A percentile compares a stretch with the other conserved stretches of the same genome.
Conservation (phyloP, 208 protist species). For the Jaenimonas drosophilae region DNA sequence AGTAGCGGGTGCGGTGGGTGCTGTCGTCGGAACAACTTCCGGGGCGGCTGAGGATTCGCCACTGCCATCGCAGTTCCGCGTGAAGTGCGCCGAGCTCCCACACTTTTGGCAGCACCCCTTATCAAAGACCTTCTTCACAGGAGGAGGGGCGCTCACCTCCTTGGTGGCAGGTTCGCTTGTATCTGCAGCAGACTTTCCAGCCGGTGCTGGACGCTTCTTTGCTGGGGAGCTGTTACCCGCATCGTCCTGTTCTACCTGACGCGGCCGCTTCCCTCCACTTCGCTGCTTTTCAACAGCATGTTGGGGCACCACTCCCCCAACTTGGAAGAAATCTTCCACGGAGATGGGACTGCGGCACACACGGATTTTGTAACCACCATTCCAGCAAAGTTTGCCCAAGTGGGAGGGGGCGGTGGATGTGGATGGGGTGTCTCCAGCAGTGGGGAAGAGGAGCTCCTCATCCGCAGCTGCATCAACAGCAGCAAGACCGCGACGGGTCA, state of each 20-base stretch:
- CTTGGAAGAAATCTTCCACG: conserved; percentile 43
- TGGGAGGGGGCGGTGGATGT: conserved; percentile 17
- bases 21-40: not conserved
- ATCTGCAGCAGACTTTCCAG: not conserved
- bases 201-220: no score
- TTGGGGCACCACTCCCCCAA: conserved; percentile 40
- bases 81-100: conserved; percentile 21
- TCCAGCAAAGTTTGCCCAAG: conserved; percentile 25
- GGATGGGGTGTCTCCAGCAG: not conserved
- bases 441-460: not conserved
- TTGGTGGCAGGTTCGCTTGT: no score
- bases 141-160: not conserved
- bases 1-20: not conserved
- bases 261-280: not conserved
- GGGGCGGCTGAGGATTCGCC: conserved; percentile 6
- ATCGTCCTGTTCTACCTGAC: not conserved
- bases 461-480: no score
- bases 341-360: conserved; percentile 40
- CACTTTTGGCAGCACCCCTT: conserved; percentile 35
- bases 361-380: conserved; percentile 15
- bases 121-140: conserved; percentile 4
- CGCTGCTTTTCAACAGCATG: conserved; percentile 7
- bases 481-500: no score
- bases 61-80: conserved; percentile 19
- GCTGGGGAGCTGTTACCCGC: no score